A percentile compares a stretch with the other conserved stretches of the same genome.
phyloP scores from a whole-genome alignment of 2,329 filamentous ascomycete genomes.

The Sphaerostilbella broomeana region DNA sequence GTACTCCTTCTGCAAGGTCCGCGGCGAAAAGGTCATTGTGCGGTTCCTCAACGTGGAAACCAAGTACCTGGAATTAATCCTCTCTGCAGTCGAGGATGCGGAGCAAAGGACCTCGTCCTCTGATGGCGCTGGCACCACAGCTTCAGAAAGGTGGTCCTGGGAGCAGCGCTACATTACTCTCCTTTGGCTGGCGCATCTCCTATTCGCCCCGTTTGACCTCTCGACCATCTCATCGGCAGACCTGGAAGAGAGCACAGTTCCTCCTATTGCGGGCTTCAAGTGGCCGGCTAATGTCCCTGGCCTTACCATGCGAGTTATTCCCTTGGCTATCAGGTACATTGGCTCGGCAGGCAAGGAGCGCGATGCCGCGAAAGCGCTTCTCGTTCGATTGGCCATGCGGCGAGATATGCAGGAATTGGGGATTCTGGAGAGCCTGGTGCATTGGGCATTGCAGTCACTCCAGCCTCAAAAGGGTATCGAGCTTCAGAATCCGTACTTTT shows the following conservation, averaged over 20 bases:
- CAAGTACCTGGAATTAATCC: slow-evolving; percentile 71
- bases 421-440: slow-evolving; percentile 59
- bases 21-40: slow-evolving; percentile 86
- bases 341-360: slow-evolving; percentile 75
- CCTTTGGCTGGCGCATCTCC: slow-evolving; percentile 77
- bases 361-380: slow-evolving; percentile 74
- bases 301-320: slow-evolving; percentile 63
- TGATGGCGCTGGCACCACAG: background rate
- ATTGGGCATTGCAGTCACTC: slow-evolving; percentile 63
- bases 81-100: slow-evolving; percentile 64
- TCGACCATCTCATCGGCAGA: slow-evolving; percentile 68
- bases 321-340: slow-evolving; percentile 65
- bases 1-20: slow-evolving; percentile 89
- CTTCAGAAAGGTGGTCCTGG: slow-evolving; percentile 55
- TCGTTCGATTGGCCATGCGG: slow-evolving; percentile 76
- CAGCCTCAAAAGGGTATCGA: slow-evolving; percentile 32
- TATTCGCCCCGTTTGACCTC: slow-evolving; percentile 85
- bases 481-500: slow-evolving; percentile 58
- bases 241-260: slow-evolving; percentile 39
- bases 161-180: slow-evolving; percentile 83
- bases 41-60: slow-evolving; percentile 89
- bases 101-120: slow-evolving; percentile 24
- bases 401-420: slow-evolving; percentile 80
- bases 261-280: slow-evolving; percentile 40
- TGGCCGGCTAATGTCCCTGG: slow-evolving; percentile 59